Evolutionary conservation across 345 rosid genomes (phyloP).

Genomic region (Eucalyptus brandiana): DNA sequence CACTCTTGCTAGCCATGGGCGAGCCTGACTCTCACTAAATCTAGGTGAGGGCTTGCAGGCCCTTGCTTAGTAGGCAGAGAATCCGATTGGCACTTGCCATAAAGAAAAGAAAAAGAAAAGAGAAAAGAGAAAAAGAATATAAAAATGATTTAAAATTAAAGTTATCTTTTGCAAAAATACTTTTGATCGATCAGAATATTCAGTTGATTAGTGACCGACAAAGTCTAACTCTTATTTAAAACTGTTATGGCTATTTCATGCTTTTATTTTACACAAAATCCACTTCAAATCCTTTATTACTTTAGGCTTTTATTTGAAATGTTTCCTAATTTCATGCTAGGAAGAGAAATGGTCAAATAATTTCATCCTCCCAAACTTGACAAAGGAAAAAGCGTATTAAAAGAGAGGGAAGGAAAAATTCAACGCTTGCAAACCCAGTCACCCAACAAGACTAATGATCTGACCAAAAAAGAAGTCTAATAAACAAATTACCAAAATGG

Average conservation of each 20-base stretch:
- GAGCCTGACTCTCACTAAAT: too few relatives aligned
- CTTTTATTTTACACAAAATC: too few relatives aligned
- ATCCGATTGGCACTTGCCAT: rapidly evolving
- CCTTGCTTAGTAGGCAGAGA: rapidly evolving
- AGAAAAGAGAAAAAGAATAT: too few relatives aligned
- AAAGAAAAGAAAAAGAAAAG: too few relatives aligned
- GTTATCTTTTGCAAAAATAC: too few relatives aligned
- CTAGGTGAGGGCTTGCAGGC: too few relatives aligned
- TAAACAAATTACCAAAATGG: neutral
- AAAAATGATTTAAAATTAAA: too few relatives aligned
- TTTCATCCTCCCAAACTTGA: neutral
- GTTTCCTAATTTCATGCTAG: neutral
- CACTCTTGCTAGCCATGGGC: rapidly evolving
- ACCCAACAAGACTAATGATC: neutral
- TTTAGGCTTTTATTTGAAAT: too few relatives aligned
- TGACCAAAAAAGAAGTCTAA: neutral
- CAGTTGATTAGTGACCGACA: rapidly evolving
- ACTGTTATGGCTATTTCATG: rapidly evolving
- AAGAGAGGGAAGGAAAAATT: neutral
- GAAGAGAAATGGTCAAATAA: neutral
- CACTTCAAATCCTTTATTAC: too few relatives aligned
- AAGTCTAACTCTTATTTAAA: too few relatives aligned
- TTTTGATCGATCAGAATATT: rapidly evolving
- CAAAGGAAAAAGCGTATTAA: neutral
- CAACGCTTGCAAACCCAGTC: neutral